Evolutionary conservation across 2,329 filamentous ascomycete genomes (phyloP).

Genomic region (Venturia oleaginea): DNA sequence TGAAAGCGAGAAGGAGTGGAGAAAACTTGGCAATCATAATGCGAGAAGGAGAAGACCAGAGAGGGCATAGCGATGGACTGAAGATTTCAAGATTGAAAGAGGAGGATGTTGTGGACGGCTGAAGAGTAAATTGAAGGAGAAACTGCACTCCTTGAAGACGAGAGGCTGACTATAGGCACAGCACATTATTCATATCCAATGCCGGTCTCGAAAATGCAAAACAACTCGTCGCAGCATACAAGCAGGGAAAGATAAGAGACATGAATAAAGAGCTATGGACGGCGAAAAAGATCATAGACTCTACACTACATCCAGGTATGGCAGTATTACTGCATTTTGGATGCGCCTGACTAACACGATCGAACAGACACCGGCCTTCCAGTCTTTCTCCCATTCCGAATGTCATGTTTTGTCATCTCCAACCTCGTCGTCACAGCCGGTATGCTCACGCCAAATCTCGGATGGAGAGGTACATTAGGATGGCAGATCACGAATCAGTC

Average conservation of each 20-base stretch:
- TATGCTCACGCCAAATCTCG: conserved; percentile 87
- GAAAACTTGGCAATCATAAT: too few relatives aligned
- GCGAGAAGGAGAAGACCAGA: too few relatives aligned
- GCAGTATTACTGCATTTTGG: conserved; percentile 18
- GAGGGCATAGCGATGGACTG: too few relatives aligned
- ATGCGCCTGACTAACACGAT: conserved; percentile 17
- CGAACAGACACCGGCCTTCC: conserved; percentile 78
- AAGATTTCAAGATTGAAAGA: background rate
- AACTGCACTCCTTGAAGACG: background rate
- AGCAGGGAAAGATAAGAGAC: conserved; percentile 64
- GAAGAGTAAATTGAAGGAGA: background rate
- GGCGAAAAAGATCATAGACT: conserved; percentile 95
- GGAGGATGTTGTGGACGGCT: background rate
- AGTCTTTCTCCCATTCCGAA: conserved; percentile 90
- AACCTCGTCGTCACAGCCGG: conserved; percentile 92
- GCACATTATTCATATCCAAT: conserved; percentile 74
- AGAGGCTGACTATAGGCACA: conserved; percentile 30
- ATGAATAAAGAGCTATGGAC: conserved; percentile 92
- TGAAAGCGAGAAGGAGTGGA: too few relatives aligned
- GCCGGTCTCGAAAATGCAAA: conserved; percentile 81
- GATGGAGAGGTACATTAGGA: conserved; percentile 73
- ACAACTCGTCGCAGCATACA: conserved; percentile 71
- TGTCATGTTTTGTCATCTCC: conserved; percentile 90
- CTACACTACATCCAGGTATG: conserved; percentile 85
- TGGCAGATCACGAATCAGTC: conserved; percentile 98